Percentiles rank a stretch among this genome's conserved stretches.
phyloP scores from a whole-genome alignment of 2,329 filamentous ascomycete genomes.

The Cercospora brassicicola region DNA sequence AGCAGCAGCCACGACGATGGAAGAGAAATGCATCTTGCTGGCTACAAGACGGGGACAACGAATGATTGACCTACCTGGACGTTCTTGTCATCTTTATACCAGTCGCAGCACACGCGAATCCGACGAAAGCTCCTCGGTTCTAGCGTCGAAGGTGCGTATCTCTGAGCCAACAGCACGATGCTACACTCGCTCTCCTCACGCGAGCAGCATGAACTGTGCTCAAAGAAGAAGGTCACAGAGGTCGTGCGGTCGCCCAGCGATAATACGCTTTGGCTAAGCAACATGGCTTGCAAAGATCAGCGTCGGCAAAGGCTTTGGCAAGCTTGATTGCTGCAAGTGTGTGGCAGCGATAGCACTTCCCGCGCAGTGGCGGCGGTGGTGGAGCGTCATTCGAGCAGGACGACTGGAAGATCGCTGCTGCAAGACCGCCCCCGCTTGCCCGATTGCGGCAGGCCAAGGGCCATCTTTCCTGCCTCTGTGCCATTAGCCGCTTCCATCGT shows the following conservation, averaged over 20 bases:
- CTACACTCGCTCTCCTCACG: not conserved
- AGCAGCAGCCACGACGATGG: slow-evolving; percentile 17
- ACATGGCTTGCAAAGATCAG: slow-evolving; percentile 22
- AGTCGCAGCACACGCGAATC: not conserved
- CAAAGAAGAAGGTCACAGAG: slow-evolving; percentile 24
- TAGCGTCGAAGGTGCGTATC: not conserved
- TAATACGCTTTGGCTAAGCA: slow-evolving; percentile 22
- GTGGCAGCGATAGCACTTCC: not conserved
- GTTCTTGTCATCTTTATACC: slow-evolving; percentile 7
- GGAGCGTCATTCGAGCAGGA: slow-evolving; percentile 1
- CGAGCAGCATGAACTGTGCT: slow-evolving; percentile 4
- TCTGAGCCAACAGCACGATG: not conserved
- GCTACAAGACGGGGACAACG: slow-evolving; percentile 14
- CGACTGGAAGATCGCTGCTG: slow-evolving; percentile 1
- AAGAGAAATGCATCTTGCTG: slow-evolving; percentile 25
- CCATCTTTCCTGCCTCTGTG: slow-evolving; percentile 1
- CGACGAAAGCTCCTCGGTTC: slow-evolving; percentile 4
- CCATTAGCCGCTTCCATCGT: not conserved
- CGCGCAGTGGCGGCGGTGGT: not conserved
- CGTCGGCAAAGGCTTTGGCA: slow-evolving; percentile 14
- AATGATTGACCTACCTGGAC: not conserved
- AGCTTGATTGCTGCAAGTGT: slow-evolving; percentile 5
- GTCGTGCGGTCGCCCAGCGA: slow-evolving; percentile 11
- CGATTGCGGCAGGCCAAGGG: slow-evolving; percentile 1
- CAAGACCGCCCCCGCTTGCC: not conserved